phyloP scores from a whole-genome alignment of 1,139 yeast genomes.

The Candida tetrigidarum region DNA sequence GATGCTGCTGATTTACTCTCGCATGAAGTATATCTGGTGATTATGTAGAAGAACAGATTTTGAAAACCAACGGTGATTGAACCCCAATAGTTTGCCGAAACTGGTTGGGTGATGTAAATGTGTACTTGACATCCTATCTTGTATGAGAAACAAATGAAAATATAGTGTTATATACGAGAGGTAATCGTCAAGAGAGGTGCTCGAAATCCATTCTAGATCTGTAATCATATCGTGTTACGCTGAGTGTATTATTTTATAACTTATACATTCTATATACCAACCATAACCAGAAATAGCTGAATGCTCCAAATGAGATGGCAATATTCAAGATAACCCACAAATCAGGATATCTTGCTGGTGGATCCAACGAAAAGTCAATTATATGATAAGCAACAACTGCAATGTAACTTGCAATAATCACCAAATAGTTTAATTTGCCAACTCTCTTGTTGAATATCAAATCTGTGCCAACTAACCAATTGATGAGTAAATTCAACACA shows the following conservation, averaged over 20 bases:
- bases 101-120: too few relatives aligned
- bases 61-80: too few relatives aligned
- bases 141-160: too few relatives aligned
- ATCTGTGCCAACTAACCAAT: conserved; percentile 73
- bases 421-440: conserved; percentile 40
- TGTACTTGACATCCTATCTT: too few relatives aligned
- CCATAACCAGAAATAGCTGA: conserved; percentile 81
- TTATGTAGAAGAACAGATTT: too few relatives aligned
- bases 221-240: background rate
- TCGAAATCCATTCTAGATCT: background rate
- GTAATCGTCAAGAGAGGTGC: too few relatives aligned
- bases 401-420: conserved; percentile 63
- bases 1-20: too few relatives aligned
- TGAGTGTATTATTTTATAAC: background rate
- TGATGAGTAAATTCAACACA: conserved; percentile 63
- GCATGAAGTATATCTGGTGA: too few relatives aligned
- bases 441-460: conserved; percentile 15
- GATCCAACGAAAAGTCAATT: conserved; percentile 51
- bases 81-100: too few relatives aligned
- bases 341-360: conserved; percentile 77
- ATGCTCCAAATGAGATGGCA: conserved; percentile 74
- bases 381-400: conserved; percentile 56
- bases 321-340: conserved; percentile 83
- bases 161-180: too few relatives aligned
- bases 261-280: conserved; percentile 50